These are phyloP conservation scores for Torrubiellomyces zombiae DNA, from an alignment of 2,329 filamentous ascomycete species.

Conservation along the genomic window DNA sequence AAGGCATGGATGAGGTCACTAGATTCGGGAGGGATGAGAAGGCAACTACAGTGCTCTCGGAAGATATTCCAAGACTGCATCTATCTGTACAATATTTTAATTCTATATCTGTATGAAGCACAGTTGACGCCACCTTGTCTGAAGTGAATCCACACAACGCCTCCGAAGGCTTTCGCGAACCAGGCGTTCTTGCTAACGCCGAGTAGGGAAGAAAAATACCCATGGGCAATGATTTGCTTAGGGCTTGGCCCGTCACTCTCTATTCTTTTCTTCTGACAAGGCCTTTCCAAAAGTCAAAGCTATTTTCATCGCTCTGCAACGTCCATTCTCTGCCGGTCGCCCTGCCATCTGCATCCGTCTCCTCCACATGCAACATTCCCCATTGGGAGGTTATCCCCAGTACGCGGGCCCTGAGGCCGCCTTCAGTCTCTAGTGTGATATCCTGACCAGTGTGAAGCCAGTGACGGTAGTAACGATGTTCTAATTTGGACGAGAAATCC, in stretches of 20 bases:
- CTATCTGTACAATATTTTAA: too few species aligned
- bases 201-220: too few species aligned
- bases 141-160: too few species aligned
- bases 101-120: too few species aligned
- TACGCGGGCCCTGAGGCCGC: conserved; percentile 57
- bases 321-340: conserved; percentile 64
- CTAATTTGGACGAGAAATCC: conserved; percentile 60
- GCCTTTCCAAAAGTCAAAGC: conserved; percentile 93
- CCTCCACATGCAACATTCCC: conserved; percentile 73
- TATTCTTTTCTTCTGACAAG: conserved; percentile 65
- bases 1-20: too few species aligned
- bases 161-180: too few species aligned
- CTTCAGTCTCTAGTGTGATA: conserved; percentile 64
- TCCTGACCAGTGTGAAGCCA: conserved; percentile 73
- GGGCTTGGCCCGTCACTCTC: too few species aligned
- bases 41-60: conserved; percentile 3
- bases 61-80: too few species aligned
- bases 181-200: too few species aligned
- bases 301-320: conserved; percentile 92
- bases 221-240: too few species aligned
- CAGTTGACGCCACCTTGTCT: too few species aligned
- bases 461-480: conserved; percentile 59
- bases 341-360: conserved; percentile 56
- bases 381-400: conserved; percentile 84
- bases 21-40: too few species aligned